Base-by-base conservation (phyloP, 2,329 filamentous ascomycete genomes). In the Penicillium olsonii region DNA sequence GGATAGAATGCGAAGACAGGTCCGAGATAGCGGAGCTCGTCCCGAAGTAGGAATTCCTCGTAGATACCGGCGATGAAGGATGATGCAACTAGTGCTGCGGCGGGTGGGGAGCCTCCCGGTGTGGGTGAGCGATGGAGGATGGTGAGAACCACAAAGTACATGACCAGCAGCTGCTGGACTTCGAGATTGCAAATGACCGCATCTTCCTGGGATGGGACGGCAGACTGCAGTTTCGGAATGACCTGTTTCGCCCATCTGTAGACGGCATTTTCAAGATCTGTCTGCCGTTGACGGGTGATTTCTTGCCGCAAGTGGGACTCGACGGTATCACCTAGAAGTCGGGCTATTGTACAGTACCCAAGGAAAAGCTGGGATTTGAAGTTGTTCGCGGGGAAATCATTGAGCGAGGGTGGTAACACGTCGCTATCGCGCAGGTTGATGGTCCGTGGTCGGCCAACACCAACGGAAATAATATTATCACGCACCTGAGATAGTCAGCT, bases 1-100 rank as follows among this genome's bases (percentile, higher is more conserved):
- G 68, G 69, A 43, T 74, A 74, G 53, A 75, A 73, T 4, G 72
- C 70, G 45, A 69, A 74, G 4, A 72, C 69, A 0, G 72, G 69
- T 0, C 71, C 72, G 1, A 74, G 55, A 20, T 69, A 72, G 18
- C 68, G 66, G 10, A 75, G 62, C 40, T 76, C 71, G 42, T 73
- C 71, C 0, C 68, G 60, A 18, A 70, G 65, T 18, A 75, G 65
- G 38, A 75, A 71, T 35, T 72, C 68, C 43, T 74, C 71, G 22
- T 71, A 74, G 2, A 75, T 70, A 0, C 72, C 71, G 1, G 69
- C 70, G 19, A 75, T 62, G 40, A 70, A 74, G 0, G 71, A 74
- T 0, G 72, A 71, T 7, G 72, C 71, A 0, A 75, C 57, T 0
- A 75, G 53, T 1, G 71, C 71, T 5, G 67, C 68, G 8, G 69